Base-by-base conservation (phyloP, 192 early-diverging fungal genomes). In the Globomyces pollinis-pini region DNA sequence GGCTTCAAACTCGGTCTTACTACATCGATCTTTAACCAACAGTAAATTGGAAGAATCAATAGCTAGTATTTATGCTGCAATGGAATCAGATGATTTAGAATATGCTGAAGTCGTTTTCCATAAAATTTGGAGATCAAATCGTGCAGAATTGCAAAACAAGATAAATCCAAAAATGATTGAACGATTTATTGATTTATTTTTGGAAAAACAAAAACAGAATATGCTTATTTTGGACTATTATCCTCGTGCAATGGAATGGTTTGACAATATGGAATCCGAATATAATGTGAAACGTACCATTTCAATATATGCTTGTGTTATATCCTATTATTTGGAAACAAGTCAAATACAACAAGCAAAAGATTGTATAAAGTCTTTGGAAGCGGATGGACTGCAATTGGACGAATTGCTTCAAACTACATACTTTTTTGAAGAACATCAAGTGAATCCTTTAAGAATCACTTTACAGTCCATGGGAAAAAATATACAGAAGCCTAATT, bases 41-140 rank as follows among this genome's bases (percentile, higher is more conserved):
- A 16, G 15, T 42, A 5, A 18, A 12, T 16, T 42, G 18, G 18
- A 16, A 18, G 41, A 42, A 42, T 16, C 11, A 18, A 42, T 42
- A 12, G 11, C 41, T 42, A 18, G 15, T 3, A 42, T 42, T 9
- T 16, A 42, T 55, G 53, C 53, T n/a, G 26, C 16, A 6, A 55
- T 55, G 20, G 53, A 55, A 7, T 7, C 24, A 5, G 53, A 33
- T 11, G 26, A 55, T 35, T n/a, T 55, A 8, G 26, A 55, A 16
- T 18, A 36, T 3, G 53, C 53, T 9, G 53, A 55, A n/a, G 13
- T 41, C n/a, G 15, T 55, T 11, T 55, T 55, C 24, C 38, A 38
- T 20, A 55, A 28, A 35, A 6, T 21, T 13, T 55, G 53, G 53
- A 55, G 38, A 55, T 7, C 16, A 23, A 38, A 36, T 20, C 15